phyloP scores from a whole-genome alignment of 495 filamentous ascomycete species.

The Neurospora sp. region DNA sequence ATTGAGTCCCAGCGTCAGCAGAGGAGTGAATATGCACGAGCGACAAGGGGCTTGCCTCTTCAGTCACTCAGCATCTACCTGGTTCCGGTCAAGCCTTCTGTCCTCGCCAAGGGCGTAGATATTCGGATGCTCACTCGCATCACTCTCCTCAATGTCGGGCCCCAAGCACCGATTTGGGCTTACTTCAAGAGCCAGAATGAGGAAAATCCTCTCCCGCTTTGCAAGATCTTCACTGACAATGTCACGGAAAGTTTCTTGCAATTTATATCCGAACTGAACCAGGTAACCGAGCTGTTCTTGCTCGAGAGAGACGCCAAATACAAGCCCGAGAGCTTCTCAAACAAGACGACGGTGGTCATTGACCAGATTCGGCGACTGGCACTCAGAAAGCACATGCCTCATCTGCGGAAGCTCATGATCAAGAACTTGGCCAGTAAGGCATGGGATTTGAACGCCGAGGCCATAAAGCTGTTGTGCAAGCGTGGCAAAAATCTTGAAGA shows the following conservation, averaged over 20 bases:
- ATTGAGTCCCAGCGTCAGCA: slow-evolving; percentile 8
- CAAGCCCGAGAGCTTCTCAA: slow-evolving; percentile 38
- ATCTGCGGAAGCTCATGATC: slow-evolving; percentile 36
- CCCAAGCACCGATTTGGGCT: slow-evolving; percentile 47
- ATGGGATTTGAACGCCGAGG: slow-evolving; percentile 47
- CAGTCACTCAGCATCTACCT: slow-evolving; percentile 43
- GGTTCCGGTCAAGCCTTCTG: slow-evolving; percentile 44
- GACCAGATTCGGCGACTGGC: slow-evolving; percentile 42
- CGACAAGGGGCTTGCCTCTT: slow-evolving; percentile 44
- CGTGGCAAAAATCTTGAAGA: slow-evolving; percentile 40
- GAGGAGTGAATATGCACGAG: slow-evolving; percentile 42
- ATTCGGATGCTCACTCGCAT: slow-evolving; percentile 39
- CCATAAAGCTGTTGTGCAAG: slow-evolving; percentile 37
- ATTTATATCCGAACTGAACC: slow-evolving; percentile 38
- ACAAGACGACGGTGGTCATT: slow-evolving; percentile 34
- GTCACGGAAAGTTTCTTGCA: slow-evolving; percentile 41
- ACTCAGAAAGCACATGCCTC: slow-evolving; percentile 36
- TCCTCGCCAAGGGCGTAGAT: slow-evolving; percentile 43
- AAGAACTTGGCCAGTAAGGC: slow-evolving; percentile 36
- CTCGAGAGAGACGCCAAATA: slow-evolving; percentile 41
- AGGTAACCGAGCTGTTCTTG: slow-evolving; percentile 46
- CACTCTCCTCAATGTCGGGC: slow-evolving; percentile 51
- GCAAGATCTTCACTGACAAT: slow-evolving; percentile 51
- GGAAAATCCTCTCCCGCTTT: slow-evolving; percentile 35
- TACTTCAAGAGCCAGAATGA: slow-evolving; percentile 42